Evolutionary conservation across 495 filamentous ascomycete genomes (phyloP), one percentile per base, ranked within the genome.

Genomic region (Penicillium cosmopolitanum): DNA sequence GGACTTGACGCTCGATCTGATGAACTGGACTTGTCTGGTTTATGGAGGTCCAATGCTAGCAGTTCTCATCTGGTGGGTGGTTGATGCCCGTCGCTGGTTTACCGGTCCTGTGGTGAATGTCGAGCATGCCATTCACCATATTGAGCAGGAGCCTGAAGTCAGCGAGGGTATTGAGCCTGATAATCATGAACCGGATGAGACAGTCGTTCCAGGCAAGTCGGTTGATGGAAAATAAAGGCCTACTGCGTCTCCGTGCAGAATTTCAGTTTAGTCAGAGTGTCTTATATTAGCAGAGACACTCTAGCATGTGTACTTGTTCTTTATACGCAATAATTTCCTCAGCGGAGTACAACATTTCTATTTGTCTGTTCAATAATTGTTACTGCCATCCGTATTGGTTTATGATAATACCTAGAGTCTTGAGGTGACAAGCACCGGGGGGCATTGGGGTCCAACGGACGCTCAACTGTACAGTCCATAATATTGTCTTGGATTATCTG

Each of bases 1-100:
- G 1, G 76, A 90, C 71, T 64, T 92, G 35, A 83, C 79, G 42
- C 75, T 67, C 31, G 78, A 83, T 38, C 42, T 77, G 55, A 92
- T 91, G 89, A 91, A 91, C 60, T 92, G 89, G 89, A 93, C 89
- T 5, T 80, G 78, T 67, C 78, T 91, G 35, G 89, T 92, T 33
- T 93, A 88, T 67, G 89, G 87, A n/a, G 85, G 66, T 15, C 85
- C 86, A 12, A 89, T 88, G 86, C 38, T 85, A 9, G 71, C 80
- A 5, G 80, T 89, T 10, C 66, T 80, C 5, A 70, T 90, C 50
- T 92, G 89, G 87, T 93, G 88, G 82, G 70, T 87, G 62, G 76
- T 91, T 34, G 84, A 84, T 67, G 89, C 89, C 5, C 79, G 77
- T 21, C 85, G 85, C 60, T 92, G 89, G 89, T 93, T 93, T 71